A percentile compares a stretch with the other conserved stretches of the same genome.
phyloP scores from a whole-genome alignment of 495 filamentous ascomycete species.

The Lophiostoma macrostomum region DNA sequence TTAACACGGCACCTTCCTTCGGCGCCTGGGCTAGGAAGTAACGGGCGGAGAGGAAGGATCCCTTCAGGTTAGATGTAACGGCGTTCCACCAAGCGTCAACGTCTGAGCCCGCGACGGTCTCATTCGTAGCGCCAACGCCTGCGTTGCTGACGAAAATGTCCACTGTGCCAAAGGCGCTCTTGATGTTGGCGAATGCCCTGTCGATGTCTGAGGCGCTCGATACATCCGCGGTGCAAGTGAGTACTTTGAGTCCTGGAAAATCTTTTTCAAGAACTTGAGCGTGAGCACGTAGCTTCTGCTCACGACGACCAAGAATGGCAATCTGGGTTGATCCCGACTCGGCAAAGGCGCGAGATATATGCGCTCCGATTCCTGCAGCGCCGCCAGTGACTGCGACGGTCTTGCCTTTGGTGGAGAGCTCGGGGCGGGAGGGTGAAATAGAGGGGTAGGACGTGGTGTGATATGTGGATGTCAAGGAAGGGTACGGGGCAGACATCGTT shows the following conservation, averaged over 20 bases:
- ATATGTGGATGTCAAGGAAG: too few relatives aligned
- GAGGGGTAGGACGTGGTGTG: conserved; percentile 17
- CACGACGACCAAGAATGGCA: conserved; percentile 33
- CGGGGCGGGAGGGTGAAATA: conserved; percentile 24
- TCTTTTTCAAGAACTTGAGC: conserved; percentile 35
- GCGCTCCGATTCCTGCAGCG: conserved; percentile 24
- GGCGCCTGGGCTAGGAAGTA: conserved; percentile 45
- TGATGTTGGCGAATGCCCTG: conserved; percentile 42
- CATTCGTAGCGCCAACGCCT: conserved; percentile 34
- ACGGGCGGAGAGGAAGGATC: conserved; percentile 41
- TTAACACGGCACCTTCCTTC: conserved; percentile 40
- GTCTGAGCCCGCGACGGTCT: conserved; percentile 27
- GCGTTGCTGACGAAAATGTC: conserved; percentile 26
- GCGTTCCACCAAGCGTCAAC: conserved; percentile 39
- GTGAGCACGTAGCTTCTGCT: conserved; percentile 38
- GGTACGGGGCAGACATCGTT: too few relatives aligned
- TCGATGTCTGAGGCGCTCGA: conserved; percentile 45
- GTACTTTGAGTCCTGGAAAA: conserved; percentile 33
- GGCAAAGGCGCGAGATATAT: conserved; percentile 23
- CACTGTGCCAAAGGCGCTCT: conserved; percentile 33
- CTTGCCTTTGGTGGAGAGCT: conserved; percentile 27
- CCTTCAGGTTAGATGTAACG: conserved; percentile 43
- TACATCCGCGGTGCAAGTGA: conserved; percentile 41
- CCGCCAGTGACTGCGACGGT: conserved; percentile 26
- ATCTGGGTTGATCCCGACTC: conserved; percentile 25